phyloP scores from a whole-genome alignment of 2,329 filamentous ascomycete species.

The Colletotrichum nymphaeae region DNA sequence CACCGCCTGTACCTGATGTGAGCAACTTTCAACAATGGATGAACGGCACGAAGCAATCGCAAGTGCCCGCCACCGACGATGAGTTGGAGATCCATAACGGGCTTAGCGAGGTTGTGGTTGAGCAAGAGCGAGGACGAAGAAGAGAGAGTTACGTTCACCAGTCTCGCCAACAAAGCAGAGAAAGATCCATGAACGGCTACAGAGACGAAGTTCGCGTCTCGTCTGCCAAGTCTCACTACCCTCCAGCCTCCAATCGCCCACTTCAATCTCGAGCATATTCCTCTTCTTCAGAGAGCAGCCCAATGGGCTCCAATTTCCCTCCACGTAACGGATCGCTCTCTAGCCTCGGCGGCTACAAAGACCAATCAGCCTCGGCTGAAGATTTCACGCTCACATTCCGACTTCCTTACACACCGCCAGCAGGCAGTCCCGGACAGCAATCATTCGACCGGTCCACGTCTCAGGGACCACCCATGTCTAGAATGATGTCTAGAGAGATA shows the following conservation, averaged over 20 bases:
- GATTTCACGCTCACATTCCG: conserved; percentile 29
- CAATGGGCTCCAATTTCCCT: conserved; percentile 10
- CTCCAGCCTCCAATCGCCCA: conserved; percentile 30
- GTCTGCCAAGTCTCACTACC: conserved; percentile 34
- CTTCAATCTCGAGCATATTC: conserved; percentile 21
- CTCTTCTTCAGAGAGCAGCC: conserved; percentile 19
- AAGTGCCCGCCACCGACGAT: not conserved
- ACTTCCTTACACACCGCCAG: conserved; percentile 32
- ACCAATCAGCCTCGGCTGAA: not conserved
- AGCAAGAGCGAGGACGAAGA: conserved; percentile 25
- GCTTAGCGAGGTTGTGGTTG: conserved; percentile 22
- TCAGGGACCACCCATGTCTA: not conserved
- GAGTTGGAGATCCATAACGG: conserved; percentile 13
- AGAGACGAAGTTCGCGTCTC: conserved; percentile 30
- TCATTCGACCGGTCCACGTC: conserved; percentile 24
- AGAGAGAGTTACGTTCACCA: conserved; percentile 34
- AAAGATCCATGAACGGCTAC: conserved; percentile 32
- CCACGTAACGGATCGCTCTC: conserved; percentile 13
- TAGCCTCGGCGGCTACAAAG: not conserved
- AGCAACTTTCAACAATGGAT: conserved; percentile 47
- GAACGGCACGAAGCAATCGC: conserved; percentile 3
- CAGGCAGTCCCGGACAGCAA: conserved; percentile 7
- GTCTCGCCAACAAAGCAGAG: conserved; percentile 33
- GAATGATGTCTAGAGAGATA: conserved; percentile 1
- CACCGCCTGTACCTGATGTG: conserved; percentile 44